phyloP scores from a whole-genome alignment of 2,329 filamentous ascomycete genomes.

The Balansia obtecta region DNA sequence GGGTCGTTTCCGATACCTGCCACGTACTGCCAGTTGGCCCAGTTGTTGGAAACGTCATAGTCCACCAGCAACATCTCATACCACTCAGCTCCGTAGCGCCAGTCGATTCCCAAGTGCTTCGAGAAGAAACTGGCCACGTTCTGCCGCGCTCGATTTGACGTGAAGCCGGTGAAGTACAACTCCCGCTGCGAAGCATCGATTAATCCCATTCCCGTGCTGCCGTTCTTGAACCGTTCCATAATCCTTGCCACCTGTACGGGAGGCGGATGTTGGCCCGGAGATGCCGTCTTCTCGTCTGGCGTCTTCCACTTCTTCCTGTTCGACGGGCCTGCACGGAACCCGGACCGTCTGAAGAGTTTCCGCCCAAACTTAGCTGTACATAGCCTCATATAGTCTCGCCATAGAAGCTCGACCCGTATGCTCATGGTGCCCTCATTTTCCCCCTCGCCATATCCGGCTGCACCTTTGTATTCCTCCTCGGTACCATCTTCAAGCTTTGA shows the following conservation, averaged over 20 bases:
- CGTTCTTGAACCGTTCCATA: constrained; percentile 48
- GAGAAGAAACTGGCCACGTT: constrained; percentile 65
- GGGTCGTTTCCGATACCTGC: constrained; percentile 73
- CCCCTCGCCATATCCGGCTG: constrained; percentile 50
- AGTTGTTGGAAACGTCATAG: constrained; percentile 66
- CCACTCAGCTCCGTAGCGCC: constrained; percentile 72
- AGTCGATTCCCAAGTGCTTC: constrained; percentile 64
- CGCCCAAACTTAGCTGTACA: constrained; percentile 57
- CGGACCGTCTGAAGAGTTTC: constrained; percentile 51
- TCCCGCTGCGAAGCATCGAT: constrained; percentile 71
- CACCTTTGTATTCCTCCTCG: constrained; percentile 24
- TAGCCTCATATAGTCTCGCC: constrained; percentile 72
- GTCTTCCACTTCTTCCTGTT: constrained; percentile 38
- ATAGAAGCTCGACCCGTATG: constrained; percentile 62
- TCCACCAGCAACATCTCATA: constrained; percentile 66
- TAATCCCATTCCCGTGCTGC: constrained; percentile 61
- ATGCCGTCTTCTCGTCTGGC: constrained; percentile 18
- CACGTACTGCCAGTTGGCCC: constrained; percentile 76
- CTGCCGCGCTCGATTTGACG: constrained; percentile 62
- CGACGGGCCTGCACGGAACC: constrained; percentile 41
- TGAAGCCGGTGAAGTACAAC: constrained; percentile 63
- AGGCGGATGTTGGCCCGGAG: constrained; percentile 23
- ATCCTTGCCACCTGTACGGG: constrained; percentile 32
- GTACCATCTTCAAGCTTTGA: constrained; percentile 56
- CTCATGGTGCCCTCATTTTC: constrained; percentile 60